Evolutionary conservation across 331 rosid genomes (phyloP).

Genomic region (Rhamnella rubrinervis): DNA sequence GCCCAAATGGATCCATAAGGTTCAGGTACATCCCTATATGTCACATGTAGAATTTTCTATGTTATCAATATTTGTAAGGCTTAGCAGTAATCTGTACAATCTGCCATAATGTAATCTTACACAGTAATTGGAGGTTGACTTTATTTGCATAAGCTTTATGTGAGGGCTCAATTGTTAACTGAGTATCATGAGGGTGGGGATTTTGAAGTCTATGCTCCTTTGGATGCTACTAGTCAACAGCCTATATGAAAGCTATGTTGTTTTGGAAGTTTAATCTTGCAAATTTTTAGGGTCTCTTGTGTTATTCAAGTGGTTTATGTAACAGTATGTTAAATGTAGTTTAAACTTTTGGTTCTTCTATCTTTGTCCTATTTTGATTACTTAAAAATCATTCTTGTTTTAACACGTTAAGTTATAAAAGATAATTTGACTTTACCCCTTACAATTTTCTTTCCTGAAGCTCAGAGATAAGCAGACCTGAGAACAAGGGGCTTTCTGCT

Average conservation of each 20-base stretch:
- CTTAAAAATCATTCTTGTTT: not conserved
- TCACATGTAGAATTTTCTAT: constrained; percentile 2
- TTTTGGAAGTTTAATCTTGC: not conserved
- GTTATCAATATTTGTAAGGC: not conserved
- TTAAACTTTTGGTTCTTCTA: constrained; percentile 8
- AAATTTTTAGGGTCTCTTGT: not conserved
- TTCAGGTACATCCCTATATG: constrained; percentile 55
- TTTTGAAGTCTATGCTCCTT: too few relatives aligned
- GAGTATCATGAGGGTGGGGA: too few relatives aligned
- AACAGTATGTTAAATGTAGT: not conserved
- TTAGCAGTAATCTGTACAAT: too few relatives aligned
- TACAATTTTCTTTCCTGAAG: constrained; percentile 50
- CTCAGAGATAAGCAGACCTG: constrained; percentile 95
- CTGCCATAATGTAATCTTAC: too few relatives aligned
- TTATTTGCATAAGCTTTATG: too few relatives aligned
- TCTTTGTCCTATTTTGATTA: not conserved
- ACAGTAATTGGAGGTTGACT: too few relatives aligned
- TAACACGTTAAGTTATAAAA: not conserved
- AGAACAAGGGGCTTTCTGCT: constrained; percentile 67
- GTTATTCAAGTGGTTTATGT: not conserved
- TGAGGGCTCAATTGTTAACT: too few relatives aligned
- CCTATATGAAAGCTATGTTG: not conserved
- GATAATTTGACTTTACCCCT: constrained; percentile 21
- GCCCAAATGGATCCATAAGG: constrained; percentile 89
- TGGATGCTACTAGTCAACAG: not conserved